A percentile compares a stretch with the other conserved stretches of the same genome.
phyloP scores from a whole-genome alignment of 768 basidiomycete species.

The Lactarius sanguifluus region DNA sequence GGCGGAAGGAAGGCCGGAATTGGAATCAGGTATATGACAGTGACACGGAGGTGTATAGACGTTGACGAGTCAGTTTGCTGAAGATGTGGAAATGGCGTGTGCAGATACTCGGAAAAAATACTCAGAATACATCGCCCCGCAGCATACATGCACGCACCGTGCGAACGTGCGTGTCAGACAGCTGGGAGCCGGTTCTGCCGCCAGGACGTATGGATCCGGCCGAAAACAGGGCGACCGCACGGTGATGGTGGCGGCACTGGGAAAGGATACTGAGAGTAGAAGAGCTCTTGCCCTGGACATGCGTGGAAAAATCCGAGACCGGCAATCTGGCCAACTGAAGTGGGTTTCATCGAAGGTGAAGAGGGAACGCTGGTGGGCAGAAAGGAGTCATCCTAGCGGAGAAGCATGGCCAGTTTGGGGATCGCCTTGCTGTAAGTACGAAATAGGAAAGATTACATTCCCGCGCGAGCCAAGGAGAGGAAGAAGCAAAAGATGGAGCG shows the following conservation, averaged over 20 bases:
- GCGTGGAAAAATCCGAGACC: slow-evolving; percentile 6
- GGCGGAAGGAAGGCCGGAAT: not conserved
- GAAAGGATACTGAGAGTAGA: slow-evolving; percentile 13
- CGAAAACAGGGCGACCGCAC: not conserved
- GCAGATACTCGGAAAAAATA: not conserved
- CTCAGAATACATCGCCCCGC: not conserved
- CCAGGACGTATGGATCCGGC: slow-evolving; percentile 17
- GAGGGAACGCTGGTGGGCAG: slow-evolving; percentile 26
- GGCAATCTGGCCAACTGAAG: slow-evolving; percentile 10
- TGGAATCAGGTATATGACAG: not conserved
- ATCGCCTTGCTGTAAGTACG: slow-evolving; percentile 6
- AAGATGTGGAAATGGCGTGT: not conserved
- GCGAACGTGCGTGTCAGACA: not conserved
- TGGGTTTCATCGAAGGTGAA: slow-evolving; percentile 14
- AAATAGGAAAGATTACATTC: slow-evolving; percentile 21
- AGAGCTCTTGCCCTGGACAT: not conserved
- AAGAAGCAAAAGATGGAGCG: not conserved
- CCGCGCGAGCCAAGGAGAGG: not conserved
- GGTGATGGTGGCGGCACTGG: slow-evolving; percentile 25
- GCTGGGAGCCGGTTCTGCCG: not conserved
- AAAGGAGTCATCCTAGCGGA: slow-evolving; percentile 30
- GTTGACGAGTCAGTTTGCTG: not conserved
- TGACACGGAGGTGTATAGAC: not conserved
- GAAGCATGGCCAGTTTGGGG: slow-evolving; percentile 15
- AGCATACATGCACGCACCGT: not conserved